Base-by-base conservation (phyloP, 2,329 filamentous ascomycete species). In the Tolypocladium album region DNA sequence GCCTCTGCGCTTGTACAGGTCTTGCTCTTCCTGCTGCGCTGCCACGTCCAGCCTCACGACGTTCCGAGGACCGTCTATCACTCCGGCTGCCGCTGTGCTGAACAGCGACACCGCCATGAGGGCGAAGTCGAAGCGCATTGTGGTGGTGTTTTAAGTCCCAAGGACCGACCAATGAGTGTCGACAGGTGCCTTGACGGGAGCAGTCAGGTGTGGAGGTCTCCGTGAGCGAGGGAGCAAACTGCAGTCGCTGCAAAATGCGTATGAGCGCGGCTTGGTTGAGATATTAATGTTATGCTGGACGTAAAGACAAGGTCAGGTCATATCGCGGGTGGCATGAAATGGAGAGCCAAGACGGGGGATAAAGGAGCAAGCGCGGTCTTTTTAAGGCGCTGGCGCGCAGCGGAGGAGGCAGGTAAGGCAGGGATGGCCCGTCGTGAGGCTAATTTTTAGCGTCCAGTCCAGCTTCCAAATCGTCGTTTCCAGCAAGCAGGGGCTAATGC, bases 1-100 rank as follows among this genome's bases (percentile, higher is more conserved):
- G 42, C 84, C 84, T 66, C 82, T 82, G 63, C 84, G 78, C 75
- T 84, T 86, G 75, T 77, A 85, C 27, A 86, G 71, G 39, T 84
- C 77, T 58, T 79, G 70, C 58, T 71, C 67, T 36, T 73, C 66
- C 34, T 63, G 58, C 43, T 65, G 64, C 9, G 68, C 64, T 13
- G 61, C 58, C 11, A 66, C 56, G 40, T 68, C 69, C 24, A 64
- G 61, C 61, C 64, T 67, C 36, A 66, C 65, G 58, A 68, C 61
- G 61, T 67, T 60, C 27, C 65, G 67, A 47, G 65, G 64, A 17
- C 43, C 43, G 17, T 61, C 59, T 40, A 64, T 60, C 3, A 58
- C 45, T 15, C 20, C 57, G 47, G 64, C 63, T 22, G 60, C 50
- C 34, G 52, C 60, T 34, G 45, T 31, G n/a, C 59, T 59, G 20